A percentile compares a stretch with the other conserved stretches of the same genome.
These are phyloP conservation scores for Smallanthus sonchifolius DNA, from an alignment of 129 eudicot species.

Conservation along the genomic window DNA sequence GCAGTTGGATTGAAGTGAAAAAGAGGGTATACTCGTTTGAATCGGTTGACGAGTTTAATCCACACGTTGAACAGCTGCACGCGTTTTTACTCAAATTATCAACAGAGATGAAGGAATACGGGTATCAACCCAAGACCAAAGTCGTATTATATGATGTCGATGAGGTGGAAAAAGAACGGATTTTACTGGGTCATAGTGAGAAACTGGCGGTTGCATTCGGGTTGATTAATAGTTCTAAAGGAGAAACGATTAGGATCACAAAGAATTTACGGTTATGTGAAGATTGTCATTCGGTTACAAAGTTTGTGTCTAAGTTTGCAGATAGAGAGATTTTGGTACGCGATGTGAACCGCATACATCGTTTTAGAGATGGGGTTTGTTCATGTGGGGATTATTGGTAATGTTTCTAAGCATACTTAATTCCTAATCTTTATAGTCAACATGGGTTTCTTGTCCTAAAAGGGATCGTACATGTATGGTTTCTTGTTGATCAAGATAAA, in stretches of 20 bases:
- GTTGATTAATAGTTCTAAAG: constrained; percentile 59
- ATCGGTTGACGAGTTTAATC: constrained; percentile 75
- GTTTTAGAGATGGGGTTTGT: constrained; percentile 76
- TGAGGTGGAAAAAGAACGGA: constrained; percentile 61
- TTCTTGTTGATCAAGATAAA: constrained; percentile 23
- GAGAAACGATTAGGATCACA: constrained; percentile 72
- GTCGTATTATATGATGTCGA: constrained; percentile 74
- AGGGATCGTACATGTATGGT: constrained; percentile 28
- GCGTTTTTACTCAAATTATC: constrained; percentile 60
- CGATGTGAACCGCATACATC: constrained; percentile 85
- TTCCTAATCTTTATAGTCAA: constrained; percentile 27
- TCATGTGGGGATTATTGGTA: constrained; percentile 97
- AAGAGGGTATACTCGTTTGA: constrained; percentile 55
- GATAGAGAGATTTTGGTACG: constrained; percentile 83
- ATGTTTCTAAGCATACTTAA: constrained; percentile 20
- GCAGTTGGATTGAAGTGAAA: constrained; percentile 80
- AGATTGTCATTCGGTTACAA: constrained; percentile 90
- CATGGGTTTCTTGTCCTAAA: constrained; percentile 19
- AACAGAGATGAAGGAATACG: constrained; percentile 72
- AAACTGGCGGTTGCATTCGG: constrained; percentile 90
- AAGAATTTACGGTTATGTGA: constrained; percentile 91
- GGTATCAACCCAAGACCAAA: constrained; percentile 79
- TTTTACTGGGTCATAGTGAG: constrained; percentile 88
- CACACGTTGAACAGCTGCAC: constrained; percentile 67
- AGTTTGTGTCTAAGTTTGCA: constrained; percentile 73